Base-by-base conservation (phyloP, 1,139 yeast species). In the Yamadazyma oceani region DNA sequence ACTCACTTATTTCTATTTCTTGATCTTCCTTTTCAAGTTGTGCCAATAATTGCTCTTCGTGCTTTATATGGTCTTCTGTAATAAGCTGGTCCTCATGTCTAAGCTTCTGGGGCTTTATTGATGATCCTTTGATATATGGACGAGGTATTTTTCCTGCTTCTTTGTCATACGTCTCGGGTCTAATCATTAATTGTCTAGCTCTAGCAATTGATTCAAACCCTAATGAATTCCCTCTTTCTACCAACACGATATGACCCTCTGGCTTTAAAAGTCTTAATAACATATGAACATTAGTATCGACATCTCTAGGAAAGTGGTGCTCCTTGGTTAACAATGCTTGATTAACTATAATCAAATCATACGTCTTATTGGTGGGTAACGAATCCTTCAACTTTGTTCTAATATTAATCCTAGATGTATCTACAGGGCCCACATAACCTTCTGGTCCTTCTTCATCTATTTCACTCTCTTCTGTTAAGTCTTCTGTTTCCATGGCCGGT, bases 131-230 rank as follows among this genome's bases (percentile, higher is more conserved):
- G 43, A 75, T 64, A 62, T 82, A 86, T 2, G 87, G 84, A 45
- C 92, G 70, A 22, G 95, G 94, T 16, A 80, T 69, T 53, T 85
- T 84, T 1, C 84, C 83, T 15, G 60, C 55, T 46, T 80, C 86
- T 3, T 62, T 57, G 6, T 64, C 69, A 47, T 66, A 71, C 5
- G 79, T 75, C 51, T 87, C 95, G 0, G 97, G 96, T 46, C 97
- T 75, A 16, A 92, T 66, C 79, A 89, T 79, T 8, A 87, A 60
- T 58, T 92, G 96, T 52, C 98, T 73, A 1, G 97, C 97, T 40
- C 96, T 73, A 0, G 96, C 95, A 43, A 89, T 75, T 5, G 82
- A 73, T 60, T 92, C 97, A 55, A 88, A 88, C 0, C 97, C 97
- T 26, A 82, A 60, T 0, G 97, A 87, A 40, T 85, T 87, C 2